Conservation (phyloP, 768 basidiomycete genomes). For the Serpula lacrymans region DNA sequence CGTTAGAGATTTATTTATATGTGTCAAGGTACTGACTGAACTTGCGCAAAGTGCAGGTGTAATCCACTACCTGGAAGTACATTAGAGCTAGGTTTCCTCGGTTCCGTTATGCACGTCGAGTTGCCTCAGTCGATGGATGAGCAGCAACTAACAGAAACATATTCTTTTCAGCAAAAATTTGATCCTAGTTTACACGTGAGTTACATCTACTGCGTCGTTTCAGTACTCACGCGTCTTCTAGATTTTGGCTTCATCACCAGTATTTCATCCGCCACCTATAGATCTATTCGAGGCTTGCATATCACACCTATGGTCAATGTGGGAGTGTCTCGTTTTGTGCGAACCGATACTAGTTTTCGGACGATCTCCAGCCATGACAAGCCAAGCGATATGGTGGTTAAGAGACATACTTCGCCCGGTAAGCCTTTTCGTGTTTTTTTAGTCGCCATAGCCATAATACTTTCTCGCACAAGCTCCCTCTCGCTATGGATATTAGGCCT, state of each 20-base stretch:
- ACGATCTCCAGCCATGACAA: conserved; percentile 73
- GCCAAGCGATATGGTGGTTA: conserved; percentile 91
- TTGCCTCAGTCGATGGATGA: conserved; percentile 67
- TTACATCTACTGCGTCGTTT: not conserved
- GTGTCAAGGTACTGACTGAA: conserved; percentile 6
- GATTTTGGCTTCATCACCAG: conserved; percentile 67
- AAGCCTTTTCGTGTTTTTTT: conserved; percentile 18
- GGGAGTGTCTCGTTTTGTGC: conserved; percentile 91
- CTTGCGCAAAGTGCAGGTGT: conserved; percentile 66
- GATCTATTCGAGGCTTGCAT: conserved; percentile 61
- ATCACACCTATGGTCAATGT: conserved; percentile 75
- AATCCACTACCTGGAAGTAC: conserved; percentile 61
- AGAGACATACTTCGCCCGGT: conserved; percentile 85
- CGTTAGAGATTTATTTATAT: conserved; percentile 20
- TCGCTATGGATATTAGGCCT: conserved; percentile 82
- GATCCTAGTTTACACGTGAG: conserved; percentile 50
- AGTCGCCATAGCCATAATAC: not conserved
- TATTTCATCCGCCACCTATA: conserved; percentile 55
- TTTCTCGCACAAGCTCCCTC: conserved; percentile 60
- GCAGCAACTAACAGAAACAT: conserved; percentile 64
- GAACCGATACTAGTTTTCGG: conserved; percentile 89
- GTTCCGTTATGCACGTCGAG: conserved; percentile 68
- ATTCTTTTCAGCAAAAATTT: conserved; percentile 48
- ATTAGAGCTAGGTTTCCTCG: conserved; percentile 81
- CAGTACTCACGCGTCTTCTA: conserved; percentile 21